These are phyloP conservation scores for Aleurites moluccanus DNA, from an alignment of 441 rosid species.

Conservation along the genomic window DNA sequence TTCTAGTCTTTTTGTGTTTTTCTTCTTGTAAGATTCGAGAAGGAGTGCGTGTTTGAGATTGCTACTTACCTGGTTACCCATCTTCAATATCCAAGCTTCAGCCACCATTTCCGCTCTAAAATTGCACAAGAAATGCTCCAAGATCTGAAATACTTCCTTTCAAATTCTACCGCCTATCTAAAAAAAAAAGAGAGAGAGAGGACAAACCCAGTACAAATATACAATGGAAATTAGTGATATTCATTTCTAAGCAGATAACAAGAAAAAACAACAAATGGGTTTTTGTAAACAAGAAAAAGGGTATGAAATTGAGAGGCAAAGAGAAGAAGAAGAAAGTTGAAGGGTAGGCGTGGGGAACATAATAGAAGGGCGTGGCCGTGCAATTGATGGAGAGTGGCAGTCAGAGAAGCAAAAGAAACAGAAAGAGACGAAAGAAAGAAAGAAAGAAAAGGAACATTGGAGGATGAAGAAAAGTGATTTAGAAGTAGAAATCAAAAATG, in stretches of 20 bases:
- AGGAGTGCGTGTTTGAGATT: constrained; percentile 88
- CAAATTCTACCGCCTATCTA: not conserved
- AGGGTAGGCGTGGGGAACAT: constrained; percentile 23
- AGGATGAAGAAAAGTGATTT: not conserved
- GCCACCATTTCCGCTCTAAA: constrained; percentile 66
- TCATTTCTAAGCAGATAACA: constrained; percentile 3
- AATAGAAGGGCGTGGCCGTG: constrained; percentile 9
- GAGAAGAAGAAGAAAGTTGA: not conserved
- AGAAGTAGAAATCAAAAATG: not conserved
- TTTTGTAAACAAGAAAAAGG: constrained; percentile 1
- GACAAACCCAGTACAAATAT: not conserved
- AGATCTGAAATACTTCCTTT: constrained; percentile 6
- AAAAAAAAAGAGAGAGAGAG: not conserved
- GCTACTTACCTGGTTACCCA: constrained; percentile 91
- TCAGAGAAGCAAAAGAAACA: not conserved
- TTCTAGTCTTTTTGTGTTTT: constrained; percentile 31
- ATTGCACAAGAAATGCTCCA: not conserved
- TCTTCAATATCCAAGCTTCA: constrained; percentile 87
- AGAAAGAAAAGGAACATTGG: not conserved
- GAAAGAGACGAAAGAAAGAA: constrained; percentile 3
- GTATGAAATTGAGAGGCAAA: not conserved
- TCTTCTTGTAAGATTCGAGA: constrained; percentile 43
- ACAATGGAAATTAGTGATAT: not conserved
- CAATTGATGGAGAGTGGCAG: constrained; percentile 9
- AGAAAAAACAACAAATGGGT: constrained; percentile 3